Conservation (phyloP, 1,284 basidiomycete genomes). For the Puccinia polysora region DNA sequence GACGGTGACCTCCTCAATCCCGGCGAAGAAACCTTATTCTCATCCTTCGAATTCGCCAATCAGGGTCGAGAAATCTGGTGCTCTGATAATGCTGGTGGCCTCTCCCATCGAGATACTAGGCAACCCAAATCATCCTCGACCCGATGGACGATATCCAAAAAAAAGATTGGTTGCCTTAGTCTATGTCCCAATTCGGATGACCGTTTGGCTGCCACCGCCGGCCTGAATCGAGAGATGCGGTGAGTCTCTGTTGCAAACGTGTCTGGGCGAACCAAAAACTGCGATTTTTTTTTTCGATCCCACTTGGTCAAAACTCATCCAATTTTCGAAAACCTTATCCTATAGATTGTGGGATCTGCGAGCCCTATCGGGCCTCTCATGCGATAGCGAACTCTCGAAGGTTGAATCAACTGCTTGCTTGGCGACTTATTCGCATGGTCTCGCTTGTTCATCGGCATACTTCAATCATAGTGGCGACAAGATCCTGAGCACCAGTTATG, state of each 20-base stretch:
- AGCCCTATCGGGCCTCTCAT: neutral
- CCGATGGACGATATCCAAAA: slow-evolving; percentile 21
- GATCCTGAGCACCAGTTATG: slow-evolving; percentile 37
- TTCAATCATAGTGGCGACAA: slow-evolving; percentile 8
- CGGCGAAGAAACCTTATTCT: slow-evolving; percentile 15
- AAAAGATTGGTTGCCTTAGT: slow-evolving; percentile 40
- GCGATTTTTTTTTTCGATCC: neutral
- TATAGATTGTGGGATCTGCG: slow-evolving; percentile 27
- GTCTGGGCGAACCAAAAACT: neutral
- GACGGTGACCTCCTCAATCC: neutral
- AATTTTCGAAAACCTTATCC: neutral
- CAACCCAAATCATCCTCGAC: slow-evolving; percentile 14
- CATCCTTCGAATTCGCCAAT: slow-evolving; percentile 35
- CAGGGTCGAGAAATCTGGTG: slow-evolving; percentile 25
- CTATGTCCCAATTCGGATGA: slow-evolving; percentile 18
- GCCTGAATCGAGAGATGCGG: slow-evolving; percentile 41
- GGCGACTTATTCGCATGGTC: slow-evolving; percentile 18
- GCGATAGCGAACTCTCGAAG: neutral
- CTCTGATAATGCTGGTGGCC: slow-evolving; percentile 32
- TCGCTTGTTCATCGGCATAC: slow-evolving; percentile 40
- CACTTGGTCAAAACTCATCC: neutral
- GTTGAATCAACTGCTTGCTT: slow-evolving; percentile 10
- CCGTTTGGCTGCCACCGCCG: slow-evolving; percentile 34
- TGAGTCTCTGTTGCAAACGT: neutral
- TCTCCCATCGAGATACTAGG: slow-evolving; percentile 30